Evolutionary conservation across 768 basidiomycete genomes (phyloP).

Genomic region (Pseudohyphozyma bogoriensis): DNA sequence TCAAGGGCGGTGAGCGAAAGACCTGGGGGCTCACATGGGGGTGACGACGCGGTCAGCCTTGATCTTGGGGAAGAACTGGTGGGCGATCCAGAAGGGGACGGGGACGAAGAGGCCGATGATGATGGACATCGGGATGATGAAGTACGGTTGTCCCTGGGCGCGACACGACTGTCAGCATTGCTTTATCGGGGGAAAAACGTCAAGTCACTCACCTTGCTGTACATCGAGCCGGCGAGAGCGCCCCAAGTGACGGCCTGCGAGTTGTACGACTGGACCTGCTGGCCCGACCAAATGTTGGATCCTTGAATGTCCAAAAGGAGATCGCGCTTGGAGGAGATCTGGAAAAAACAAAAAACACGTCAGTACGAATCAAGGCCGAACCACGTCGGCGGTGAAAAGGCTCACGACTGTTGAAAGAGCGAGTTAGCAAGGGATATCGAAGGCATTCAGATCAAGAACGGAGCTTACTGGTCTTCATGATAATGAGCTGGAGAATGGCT

Average conservation of each 20-base stretch:
- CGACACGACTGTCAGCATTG: background rate
- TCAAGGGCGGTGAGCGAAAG: background rate
- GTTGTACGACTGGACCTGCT: constrained; percentile 47
- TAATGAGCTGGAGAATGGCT: constrained; percentile 40
- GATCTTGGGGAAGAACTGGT: constrained; percentile 45
- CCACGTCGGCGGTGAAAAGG: too few species aligned
- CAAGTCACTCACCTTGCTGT: background rate
- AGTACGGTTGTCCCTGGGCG: too few species aligned
- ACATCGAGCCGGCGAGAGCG: constrained; percentile 42
- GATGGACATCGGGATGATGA: constrained; percentile 47
- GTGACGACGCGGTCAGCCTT: constrained; percentile 42
- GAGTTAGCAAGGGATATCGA: constrained; percentile 49
- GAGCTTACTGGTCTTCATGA: constrained; percentile 47
- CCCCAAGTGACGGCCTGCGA: constrained; percentile 51
- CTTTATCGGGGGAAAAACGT: background rate
- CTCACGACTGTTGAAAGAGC: constrained; percentile 46
- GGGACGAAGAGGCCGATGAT: constrained; percentile 47
- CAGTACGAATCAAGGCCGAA: background rate
- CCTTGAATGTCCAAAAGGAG: constrained; percentile 52
- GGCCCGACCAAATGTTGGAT: constrained; percentile 49
- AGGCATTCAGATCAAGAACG: constrained; percentile 40
- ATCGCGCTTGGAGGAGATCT: constrained; percentile 44
- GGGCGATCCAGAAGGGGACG: constrained; percentile 48
- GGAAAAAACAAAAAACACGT: background rate
- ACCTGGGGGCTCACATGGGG: constrained; percentile 38